Evolutionary conservation across 768 basidiomycete genomes (phyloP), one percentile per base, ranked within the genome.

Genomic region (Thelephora ganbajun): DNA sequence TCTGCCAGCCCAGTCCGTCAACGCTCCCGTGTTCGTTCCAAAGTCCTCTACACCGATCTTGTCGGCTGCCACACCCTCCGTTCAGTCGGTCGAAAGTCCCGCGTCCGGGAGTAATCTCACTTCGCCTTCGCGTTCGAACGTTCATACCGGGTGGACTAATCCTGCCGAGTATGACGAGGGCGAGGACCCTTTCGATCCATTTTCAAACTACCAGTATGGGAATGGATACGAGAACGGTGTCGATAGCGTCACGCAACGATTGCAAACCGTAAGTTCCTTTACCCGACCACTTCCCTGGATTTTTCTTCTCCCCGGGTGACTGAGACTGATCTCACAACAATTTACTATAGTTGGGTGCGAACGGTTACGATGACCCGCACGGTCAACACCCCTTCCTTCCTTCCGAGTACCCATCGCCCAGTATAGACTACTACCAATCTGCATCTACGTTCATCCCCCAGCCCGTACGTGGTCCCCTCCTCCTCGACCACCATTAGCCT

Each of bases 1-100:
- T 14, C 58, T 71, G 63, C 71, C 76, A 2, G 71, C 80, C 39
- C 75, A 83, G 52, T 83, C 83, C 2, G 73, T 87, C 47, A 84
- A 89, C 59, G 87, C 87, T 1, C 85, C 88, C 33, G 77, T 90
- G 37, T 91, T 91, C 51, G 77, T 91, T 18, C 87, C 88, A 16
- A 88, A 84, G 60, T 66, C 63, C 20, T 61, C 66, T 33, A 59
- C 63, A 46, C 53, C 61, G 26, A 48, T 60, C 54, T 48, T 59
- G 35, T 52, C 56, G 1, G 51, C 53, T 44, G 49, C 55, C 26
- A 48, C 52, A 18, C 44, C 47, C 26, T 52, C 54, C 22, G 39
- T 41, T 11, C 39, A 41, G 11, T 41, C 39, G 11, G 14, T 41
- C 16, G 39, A 14, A 30, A 41, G 18, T 9, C 22, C 39, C 7